Evolutionary conservation across 2,329 filamentous ascomycete species (phyloP).

Genomic region (Thielaviopsis ethacetica): DNA sequence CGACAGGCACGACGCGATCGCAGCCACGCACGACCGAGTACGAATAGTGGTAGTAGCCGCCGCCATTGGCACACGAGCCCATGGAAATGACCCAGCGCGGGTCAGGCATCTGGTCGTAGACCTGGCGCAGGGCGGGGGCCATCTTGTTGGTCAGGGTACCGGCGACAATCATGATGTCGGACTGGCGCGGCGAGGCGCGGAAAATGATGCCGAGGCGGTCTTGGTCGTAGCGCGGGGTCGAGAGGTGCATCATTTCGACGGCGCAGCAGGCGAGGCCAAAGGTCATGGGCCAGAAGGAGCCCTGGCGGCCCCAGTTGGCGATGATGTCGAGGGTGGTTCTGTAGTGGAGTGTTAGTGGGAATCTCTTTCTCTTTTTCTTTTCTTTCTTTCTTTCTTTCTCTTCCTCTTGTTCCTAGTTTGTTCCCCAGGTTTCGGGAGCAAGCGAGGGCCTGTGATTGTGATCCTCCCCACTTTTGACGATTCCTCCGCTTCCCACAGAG

Average conservation of each 20-base stretch:
- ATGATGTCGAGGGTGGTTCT: constrained; percentile 67
- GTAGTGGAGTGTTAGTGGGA: neutral
- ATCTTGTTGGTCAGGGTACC: constrained; percentile 94
- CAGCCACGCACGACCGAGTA: constrained; percentile 63
- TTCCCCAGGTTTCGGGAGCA: neutral
- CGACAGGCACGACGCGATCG: constrained; percentile 62
- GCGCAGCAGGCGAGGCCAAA: constrained; percentile 82
- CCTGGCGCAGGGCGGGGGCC: constrained; percentile 75
- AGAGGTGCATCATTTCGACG: constrained; percentile 86
- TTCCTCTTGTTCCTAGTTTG: too few relatives aligned
- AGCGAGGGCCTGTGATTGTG: neutral
- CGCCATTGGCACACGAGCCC: constrained; percentile 73
- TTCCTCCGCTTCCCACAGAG: neutral
- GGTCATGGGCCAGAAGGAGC: constrained; percentile 76
- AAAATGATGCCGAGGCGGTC: constrained; percentile 83
- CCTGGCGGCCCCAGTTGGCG: constrained; percentile 70
- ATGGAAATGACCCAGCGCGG: constrained; percentile 74
- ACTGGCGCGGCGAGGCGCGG: constrained; percentile 72
- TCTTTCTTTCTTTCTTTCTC: neutral
- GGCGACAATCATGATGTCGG: constrained; percentile 86
- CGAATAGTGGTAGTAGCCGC: constrained; percentile 77
- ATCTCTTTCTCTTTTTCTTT: neutral
- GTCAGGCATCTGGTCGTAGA: constrained; percentile 93
- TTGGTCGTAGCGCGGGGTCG: constrained; percentile 76
- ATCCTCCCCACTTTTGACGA: neutral